Base-by-base conservation (phyloP, 768 basidiomycete genomes). In the Holtermannia corniformis region DNA sequence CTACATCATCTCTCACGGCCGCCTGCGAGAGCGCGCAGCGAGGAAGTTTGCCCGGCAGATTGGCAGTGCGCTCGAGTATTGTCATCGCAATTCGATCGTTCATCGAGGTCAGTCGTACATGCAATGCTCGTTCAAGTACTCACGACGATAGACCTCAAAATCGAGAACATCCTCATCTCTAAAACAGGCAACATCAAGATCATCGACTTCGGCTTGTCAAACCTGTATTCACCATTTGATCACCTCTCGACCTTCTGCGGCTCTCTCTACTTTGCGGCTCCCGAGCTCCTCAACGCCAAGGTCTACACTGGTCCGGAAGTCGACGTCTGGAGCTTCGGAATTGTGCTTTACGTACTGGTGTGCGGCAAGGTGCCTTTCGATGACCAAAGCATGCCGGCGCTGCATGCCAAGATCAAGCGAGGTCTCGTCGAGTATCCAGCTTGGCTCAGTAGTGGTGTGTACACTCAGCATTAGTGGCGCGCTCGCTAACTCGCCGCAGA, bases 131-230 rank as follows among this genome's bases (percentile, higher is more conserved):
- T 23, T n/a, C 26, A n/a, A n/a, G n/a, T n/a, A 44, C n/a, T 20
- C 16, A 47, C 48, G 5, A 22, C 41, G 27, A 70, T n/a, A n/a
- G 73, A 99, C 76, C 84, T 99, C 60, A 99, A 99, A 78, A 99
- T 99, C 68, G 93, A 99, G 75, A 97, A 96, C 76, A 99, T 99
- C 64, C 85, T 99, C 68, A 97, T 99, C 61, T 95, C 90, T 1
- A 90, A 95, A 59, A 87, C 87, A 0, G 95, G 95, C 11, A 97
- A 96, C 75, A 97, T 97, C 78, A 99, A 97, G 79, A 96, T 97
- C 57, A 99, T 97, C 72, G 93, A 99, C 74, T 99, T 97, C 73
- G 95, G 95, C 45, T 79, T 99, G 5, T 96, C 93, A 2, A 99
- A 97, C 75, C 79, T 99, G 12, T 97, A 84, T 71, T 82, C 93